Evolutionary conservation across 371 early-diverging fungal genomes (phyloP).

Genomic region (Thermomucor indicae-seudaticae): DNA sequence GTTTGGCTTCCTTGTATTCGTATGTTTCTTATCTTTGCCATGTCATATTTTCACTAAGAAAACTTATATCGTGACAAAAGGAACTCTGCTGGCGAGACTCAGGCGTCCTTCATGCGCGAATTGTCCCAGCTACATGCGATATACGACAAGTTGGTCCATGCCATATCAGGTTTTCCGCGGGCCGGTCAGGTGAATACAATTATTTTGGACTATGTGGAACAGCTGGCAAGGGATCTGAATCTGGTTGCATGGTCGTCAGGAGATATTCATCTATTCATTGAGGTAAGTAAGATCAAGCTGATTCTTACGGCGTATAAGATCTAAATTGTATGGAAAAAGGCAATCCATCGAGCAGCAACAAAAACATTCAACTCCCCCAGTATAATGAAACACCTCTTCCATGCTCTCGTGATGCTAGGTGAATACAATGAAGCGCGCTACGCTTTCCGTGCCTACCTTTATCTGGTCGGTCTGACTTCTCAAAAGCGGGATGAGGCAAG

Average conservation of each 20-base stretch:
- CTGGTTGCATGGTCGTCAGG: constrained; percentile 32
- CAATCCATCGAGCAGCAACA: constrained; percentile 60
- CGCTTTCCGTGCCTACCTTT: constrained; percentile 61
- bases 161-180: constrained; percentile 54
- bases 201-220: constrained; percentile 61
- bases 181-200: constrained; percentile 60
- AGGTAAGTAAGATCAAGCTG: constrained; percentile 17
- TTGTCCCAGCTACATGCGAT: constrained; percentile 52
- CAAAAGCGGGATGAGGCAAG: constrained; percentile 26
- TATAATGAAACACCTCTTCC: constrained; percentile 63
- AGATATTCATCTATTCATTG: constrained; percentile 45
- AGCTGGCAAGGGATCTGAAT: constrained; percentile 56
- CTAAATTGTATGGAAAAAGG: constrained; percentile 19
- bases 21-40: neutral
- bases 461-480: constrained; percentile 44
- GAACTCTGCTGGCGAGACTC: neutral
- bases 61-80: neutral
- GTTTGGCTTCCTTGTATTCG: neutral
- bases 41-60: neutral
- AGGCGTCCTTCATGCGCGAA: constrained; percentile 19
- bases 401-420: constrained; percentile 53
- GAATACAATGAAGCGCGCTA: constrained; percentile 74
- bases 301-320: neutral
- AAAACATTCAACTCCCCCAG: constrained; percentile 73
- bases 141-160: constrained; percentile 60